Base-by-base conservation (phyloP, 1,139 yeast genomes). In the Kurtzmaniella natalensis region DNA sequence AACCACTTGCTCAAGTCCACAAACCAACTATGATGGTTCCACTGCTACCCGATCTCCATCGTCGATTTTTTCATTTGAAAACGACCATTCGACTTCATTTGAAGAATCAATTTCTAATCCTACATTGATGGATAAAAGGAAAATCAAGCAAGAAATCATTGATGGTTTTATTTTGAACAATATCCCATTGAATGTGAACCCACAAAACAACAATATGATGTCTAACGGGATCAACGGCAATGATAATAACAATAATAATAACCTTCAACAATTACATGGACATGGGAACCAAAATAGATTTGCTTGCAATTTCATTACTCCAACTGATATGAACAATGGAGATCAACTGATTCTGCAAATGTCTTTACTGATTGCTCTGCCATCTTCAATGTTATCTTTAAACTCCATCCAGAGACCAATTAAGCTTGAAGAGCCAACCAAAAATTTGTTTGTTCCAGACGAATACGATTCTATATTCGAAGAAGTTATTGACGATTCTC, bases 111-210 rank as follows among this genome's bases (percentile, higher is more conserved):
- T 18, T 33, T 38, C 18, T 14, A 26, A 26, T 18, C 20, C 20
- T 5, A 7, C 20, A 10, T 17, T 26, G 14, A 43, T 48, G 38
- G 64, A 59, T 36, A 59, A 56, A 40, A 44, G 45, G 29, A 54
- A 58, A 37, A 57, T 64, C 42, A 66, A 65, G 41, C 69, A 64
- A 41, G 70, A 65, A 38, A 64, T 64, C 37, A 62, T 63, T 33
- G 66, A 64, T 38, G 71, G 65, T 42, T 64, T 64, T 42, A 42
- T 52, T 32, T 49, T 64, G 40, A 64, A 64, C 47, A 64, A 63
- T 38, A 61, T 64, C 18, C 65, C 65, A 36, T 25, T 37, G 28
- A 11, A 40, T 44, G 4, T 16, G 4, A 10, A 41, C 2, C 40
- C 3, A 40, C 29, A 17, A n/a, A 17, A 26, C 8, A n/a, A 21